Conservation (phyloP, 345 rosid species). For the Microcos paniculata region DNA sequence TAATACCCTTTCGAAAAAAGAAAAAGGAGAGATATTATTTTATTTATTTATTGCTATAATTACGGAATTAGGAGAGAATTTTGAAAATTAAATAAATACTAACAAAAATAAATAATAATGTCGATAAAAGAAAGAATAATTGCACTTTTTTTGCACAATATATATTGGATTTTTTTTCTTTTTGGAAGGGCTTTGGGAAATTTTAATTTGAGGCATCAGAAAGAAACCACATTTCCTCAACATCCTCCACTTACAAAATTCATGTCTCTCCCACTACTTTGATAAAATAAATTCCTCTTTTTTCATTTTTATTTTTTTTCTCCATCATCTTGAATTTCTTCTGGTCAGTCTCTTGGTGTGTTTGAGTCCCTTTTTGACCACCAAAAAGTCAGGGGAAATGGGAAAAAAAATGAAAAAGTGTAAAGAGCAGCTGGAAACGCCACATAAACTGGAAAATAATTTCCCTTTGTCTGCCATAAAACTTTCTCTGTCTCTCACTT, state of each 20-base stretch:
- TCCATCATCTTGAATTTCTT: not conserved
- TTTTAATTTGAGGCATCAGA: slow-evolving; percentile 13
- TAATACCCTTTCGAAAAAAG: no score
- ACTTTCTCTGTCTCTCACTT: not conserved
- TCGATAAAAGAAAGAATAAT: slow-evolving; percentile 18
- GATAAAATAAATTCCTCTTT: not conserved
- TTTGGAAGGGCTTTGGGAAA: not conserved
- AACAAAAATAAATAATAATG: not conserved
- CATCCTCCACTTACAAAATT: slow-evolving; percentile 26
- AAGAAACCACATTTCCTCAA: slow-evolving; percentile 21
- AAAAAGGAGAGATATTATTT: no score
- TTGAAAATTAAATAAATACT: not conserved
- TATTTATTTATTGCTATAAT: no score
- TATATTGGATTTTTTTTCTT: not conserved
- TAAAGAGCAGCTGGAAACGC: not conserved
- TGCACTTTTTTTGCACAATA: not conserved
- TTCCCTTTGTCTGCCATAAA: not conserved
- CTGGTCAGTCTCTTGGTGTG: slow-evolving; percentile 28
- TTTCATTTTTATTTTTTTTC: not conserved
- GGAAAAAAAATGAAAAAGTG: no score
- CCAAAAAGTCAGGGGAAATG: not conserved
- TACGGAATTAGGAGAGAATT: not conserved
- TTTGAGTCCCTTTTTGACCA: slow-evolving; percentile 27
- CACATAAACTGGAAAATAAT: no score
- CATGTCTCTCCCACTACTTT: slow-evolving; percentile 29